These are phyloP conservation scores for Leccinum obscurum DNA, from an alignment of 768 basidiomycete genomes.

Conservation along the genomic window DNA sequence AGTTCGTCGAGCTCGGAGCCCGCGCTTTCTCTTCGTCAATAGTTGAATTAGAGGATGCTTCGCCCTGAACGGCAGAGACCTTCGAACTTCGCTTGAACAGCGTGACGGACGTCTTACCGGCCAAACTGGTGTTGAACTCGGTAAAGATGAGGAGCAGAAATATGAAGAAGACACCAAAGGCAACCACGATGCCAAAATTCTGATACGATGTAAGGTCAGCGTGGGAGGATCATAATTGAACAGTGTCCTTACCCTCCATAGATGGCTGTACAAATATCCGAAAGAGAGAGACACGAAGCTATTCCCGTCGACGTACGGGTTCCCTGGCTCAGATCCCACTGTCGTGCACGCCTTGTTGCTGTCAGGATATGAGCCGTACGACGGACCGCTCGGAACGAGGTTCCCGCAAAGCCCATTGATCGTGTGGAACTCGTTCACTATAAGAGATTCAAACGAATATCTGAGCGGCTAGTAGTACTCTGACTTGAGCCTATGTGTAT, in stretches of 20 bases:
- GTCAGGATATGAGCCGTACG: conserved; percentile 55
- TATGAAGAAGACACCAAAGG: conserved; percentile 62
- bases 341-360: conserved; percentile 77
- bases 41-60: conserved; percentile 13
- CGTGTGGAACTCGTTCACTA: conserved; percentile 81
- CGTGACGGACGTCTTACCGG: conserved; percentile 43
- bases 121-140: conserved; percentile 46
- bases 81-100: conserved; percentile 67
- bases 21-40: conserved; percentile 31
- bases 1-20: conserved; percentile 5
- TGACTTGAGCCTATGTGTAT: neutral
- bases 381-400: conserved; percentile 61
- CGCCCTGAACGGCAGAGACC: conserved; percentile 3
- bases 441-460: conserved; percentile 63
- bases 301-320: conserved; percentile 59
- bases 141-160: conserved; percentile 56
- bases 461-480: conserved; percentile 48
- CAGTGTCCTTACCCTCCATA: conserved; percentile 44
- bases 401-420: conserved; percentile 59
- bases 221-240: neutral
- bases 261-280: conserved; percentile 43
- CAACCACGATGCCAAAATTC: conserved; percentile 71
- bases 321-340: conserved; percentile 63
- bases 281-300: conserved; percentile 49
- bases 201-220: conserved; percentile 23